Base-by-base conservation (phyloP, 2,329 filamentous ascomycete genomes). In the Fusarium goolgardi region DNA sequence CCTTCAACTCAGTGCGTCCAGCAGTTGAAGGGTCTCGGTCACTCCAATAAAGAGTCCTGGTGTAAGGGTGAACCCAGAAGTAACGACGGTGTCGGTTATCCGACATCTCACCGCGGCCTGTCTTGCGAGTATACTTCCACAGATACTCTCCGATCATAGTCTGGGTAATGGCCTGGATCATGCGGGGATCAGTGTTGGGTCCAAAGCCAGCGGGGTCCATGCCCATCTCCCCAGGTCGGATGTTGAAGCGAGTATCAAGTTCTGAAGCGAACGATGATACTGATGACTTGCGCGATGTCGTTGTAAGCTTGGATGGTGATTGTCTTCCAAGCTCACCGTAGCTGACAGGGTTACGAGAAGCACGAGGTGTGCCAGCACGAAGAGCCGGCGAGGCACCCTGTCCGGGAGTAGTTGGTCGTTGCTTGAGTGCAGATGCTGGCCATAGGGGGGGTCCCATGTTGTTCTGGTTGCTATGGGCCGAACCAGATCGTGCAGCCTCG, bases 1-100 rank as follows among this genome's bases (percentile, higher is more conserved):
- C 87, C 72, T 83, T 85, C 56, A 95, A 82, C 79, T 97, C 92
- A 13, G 86, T 81, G 66, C 91, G 89, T n/a, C 92, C 92, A 46
- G 90, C 91, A 46, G 85, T 86, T 31, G 92, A 90, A 9, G 96
- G 96, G 77, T 98, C 94, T 55, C 90, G 86, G 70, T 97, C 92
- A 76, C 94, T 97, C 96, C 96, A 99, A 84, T 98, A 98, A 72
- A 99, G 80, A 7, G 95, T 97, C 50, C 94, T 88, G 5, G 95
- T 99, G 80, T 98, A 99, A 0, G 96, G 96, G 77, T 99, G 96
- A 23, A 99, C 93, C 96, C 96, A 99, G 85, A 99, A 99, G 84
- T 97, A 99, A 32, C 96, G 90, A 65, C 93, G 89, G 79, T 99
- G 96, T 53, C 96, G 88, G 57, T 94, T 97, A 72, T 90, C 91